Base-by-base conservation (phyloP, 176 grass and related monocot genomes). In the Cenchrus fungigraminus region DNA sequence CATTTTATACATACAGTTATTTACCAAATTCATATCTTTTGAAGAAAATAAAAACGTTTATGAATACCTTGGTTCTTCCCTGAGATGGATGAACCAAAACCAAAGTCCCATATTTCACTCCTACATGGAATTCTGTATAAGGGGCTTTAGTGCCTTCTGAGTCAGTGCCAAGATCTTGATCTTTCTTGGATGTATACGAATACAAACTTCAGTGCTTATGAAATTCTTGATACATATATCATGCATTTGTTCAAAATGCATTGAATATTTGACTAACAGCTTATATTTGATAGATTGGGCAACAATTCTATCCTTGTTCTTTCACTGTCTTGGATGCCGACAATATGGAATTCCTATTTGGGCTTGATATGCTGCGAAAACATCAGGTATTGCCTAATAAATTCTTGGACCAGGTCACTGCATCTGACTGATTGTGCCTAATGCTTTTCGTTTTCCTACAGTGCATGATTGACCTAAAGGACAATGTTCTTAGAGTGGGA, bases 401-500 rank as follows among this genome's bases (percentile, higher is more conserved):
- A 72, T 34, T 78, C 89, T 79, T 73, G 43, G 43, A 73, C 34
- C 25, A 79, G n/a, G 49, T 68, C 43, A 68, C 79, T 32, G 25
- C 54, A 73, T 85, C 9, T 72, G 62, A 85, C 5, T 83, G 28
- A 32, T 65, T 68, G 60, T 6, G 28, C 40, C 31, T 62, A 40
- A 82, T 62, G 47, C 29, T 43, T 86, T 91, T 80, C 54, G 14
- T 84, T 65, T 68, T 82, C 42, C 37, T 68, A 58, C 20, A 8
- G 97, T 99, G 97, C 91, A 99, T 99, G 83, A 96, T 99, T 91
- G 97, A 99, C 88, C 90, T 99, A 49, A 98, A 99, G 83, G 97
- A 99, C 34, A 96, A 99, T 76, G 97, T 99, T 84, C 86, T 99
- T 78, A 99, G 97, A 95, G 89, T 99, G 81, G 97, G 93, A 73